Base-by-base conservation (phyloP, 768 basidiomycete genomes). In the Cystoderma amianthinum region DNA sequence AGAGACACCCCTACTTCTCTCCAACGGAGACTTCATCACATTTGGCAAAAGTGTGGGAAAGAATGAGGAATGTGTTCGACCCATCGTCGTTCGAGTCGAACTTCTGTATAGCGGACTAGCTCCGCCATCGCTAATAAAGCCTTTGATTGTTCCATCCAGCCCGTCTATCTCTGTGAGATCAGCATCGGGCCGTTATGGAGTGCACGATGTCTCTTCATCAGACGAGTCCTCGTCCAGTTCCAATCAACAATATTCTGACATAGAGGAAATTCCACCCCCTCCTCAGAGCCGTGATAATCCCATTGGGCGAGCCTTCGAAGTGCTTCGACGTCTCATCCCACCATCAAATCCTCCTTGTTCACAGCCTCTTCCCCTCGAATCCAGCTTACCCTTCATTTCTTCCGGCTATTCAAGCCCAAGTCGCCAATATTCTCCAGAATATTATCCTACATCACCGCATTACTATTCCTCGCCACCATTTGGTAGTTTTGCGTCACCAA, bases 41-140 rank as follows among this genome's bases (percentile, higher is more conserved):
- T 85, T 90, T 51, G 86, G 86, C 49, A 89, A 88, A 61, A 63
- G 71, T 4, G 86, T 90, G 1, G 81, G 78, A 25, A 72, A 74
- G 45, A 74, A 76, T 36, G 69, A 72, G 17, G 74, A 74, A 39
- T 60, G 70, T 19, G 85, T 87, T 21, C 65, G 67, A 2, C 85
- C 85, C 10, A 65, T 88, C 32, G 72, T 75, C 17, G 80, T 66
- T 32, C 70, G 75, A 18, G 69, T 86, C 24, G 72, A 80, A 56
- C 60, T 87, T 28, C 46, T 80, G 34, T 60, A 72, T 57, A 53
- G 48, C 16, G 50, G 47, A 4, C 37, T 38, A 15, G 28, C 45
- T 39, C 33, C 30, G 41, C 25, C 33, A 37, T 13, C 47, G 3
- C 20, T 49, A 39, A 44, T 58, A 53, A 55, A 58, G 43, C 54